These are phyloP conservation scores for Fusarium sp. DNA, from an alignment of 2,329 filamentous ascomycete genomes.

Conservation along the genomic window DNA sequence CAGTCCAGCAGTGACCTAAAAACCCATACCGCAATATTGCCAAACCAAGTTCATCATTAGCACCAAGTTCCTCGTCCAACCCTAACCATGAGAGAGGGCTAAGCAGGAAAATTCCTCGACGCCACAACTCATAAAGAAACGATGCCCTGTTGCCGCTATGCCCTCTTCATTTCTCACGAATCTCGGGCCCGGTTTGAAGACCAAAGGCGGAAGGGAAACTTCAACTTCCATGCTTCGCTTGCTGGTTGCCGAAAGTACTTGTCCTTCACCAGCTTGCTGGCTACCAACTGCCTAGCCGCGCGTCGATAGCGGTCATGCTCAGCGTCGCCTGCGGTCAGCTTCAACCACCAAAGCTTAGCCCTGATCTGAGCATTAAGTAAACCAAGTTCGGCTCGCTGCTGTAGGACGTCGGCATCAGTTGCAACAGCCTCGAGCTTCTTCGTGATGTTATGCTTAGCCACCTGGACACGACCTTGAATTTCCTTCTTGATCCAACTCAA, in stretches of 20 bases:
- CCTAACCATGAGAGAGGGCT: constrained; percentile 15
- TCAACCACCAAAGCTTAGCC: constrained; percentile 68
- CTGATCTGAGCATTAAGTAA: constrained; percentile 65
- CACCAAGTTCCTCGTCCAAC: constrained; percentile 18
- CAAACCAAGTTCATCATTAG: constrained; percentile 28
- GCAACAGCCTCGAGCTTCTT: constrained; percentile 30
- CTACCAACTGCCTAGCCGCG: constrained; percentile 59
- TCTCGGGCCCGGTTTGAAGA: constrained; percentile 36
- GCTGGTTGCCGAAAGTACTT: constrained; percentile 44
- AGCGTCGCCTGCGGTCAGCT: constrained; percentile 60
- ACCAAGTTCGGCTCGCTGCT: constrained; percentile 57
- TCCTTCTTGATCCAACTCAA: constrained; percentile 37
- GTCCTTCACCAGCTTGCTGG: constrained; percentile 51
- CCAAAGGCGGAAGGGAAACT: constrained; percentile 27
- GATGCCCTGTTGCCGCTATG: constrained; percentile 12
- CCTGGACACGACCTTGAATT: constrained; percentile 30
- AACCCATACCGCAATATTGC: constrained; percentile 37
- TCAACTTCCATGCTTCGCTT: constrained; percentile 35
- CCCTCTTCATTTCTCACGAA: constrained; percentile 24
- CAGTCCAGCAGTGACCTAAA: constrained; percentile 33
- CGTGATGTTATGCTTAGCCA: constrained; percentile 34
- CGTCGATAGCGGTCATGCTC: constrained; percentile 59
- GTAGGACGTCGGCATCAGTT: constrained; percentile 44
- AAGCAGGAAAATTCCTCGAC: constrained; percentile 20
- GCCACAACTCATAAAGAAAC: constrained; percentile 30